These are phyloP conservation scores for Graphiopsis chlorocephala DNA, from an alignment of 2,329 filamentous ascomycete genomes.

Conservation along the genomic window DNA sequence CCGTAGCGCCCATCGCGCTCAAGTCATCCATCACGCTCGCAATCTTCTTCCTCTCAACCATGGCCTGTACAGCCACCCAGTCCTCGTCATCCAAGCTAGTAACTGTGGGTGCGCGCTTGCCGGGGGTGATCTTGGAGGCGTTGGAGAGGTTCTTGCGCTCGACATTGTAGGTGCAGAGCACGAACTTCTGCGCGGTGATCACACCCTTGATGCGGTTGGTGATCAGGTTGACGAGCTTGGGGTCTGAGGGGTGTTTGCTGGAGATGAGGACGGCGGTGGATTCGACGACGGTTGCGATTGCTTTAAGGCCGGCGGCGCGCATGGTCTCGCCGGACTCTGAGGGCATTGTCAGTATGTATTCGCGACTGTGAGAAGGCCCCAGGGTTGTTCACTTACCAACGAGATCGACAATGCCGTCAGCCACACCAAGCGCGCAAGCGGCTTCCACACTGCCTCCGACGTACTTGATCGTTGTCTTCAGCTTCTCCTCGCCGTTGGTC, in stretches of 20 bases:
- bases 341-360: neutral
- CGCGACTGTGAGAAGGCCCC: neutral
- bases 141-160: slow-evolving; percentile 64
- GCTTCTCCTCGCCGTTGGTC: slow-evolving; percentile 49
- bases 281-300: slow-evolving; percentile 89
- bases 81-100: slow-evolving; percentile 83
- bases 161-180: slow-evolving; percentile 96
- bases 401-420: slow-evolving; percentile 95
- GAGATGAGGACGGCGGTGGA: slow-evolving; percentile 89
- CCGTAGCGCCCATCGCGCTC: slow-evolving; percentile 70
- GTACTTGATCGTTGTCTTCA: slow-evolving; percentile 87
- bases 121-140: slow-evolving; percentile 79
- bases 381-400: no score
- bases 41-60: slow-evolving; percentile 87
- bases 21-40: slow-evolving; percentile 85
- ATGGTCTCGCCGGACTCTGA: slow-evolving; percentile 98
- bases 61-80: slow-evolving; percentile 91
- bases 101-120: slow-evolving; percentile 88
- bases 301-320: slow-evolving; percentile 88
- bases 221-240: slow-evolving; percentile 78
- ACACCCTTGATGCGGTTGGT: slow-evolving; percentile 85
- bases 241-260: slow-evolving; percentile 78
- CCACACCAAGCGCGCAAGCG: slow-evolving; percentile 90
- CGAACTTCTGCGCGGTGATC: slow-evolving; percentile 90
- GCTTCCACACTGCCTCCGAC: slow-evolving; percentile 96